Base-by-base conservation (phyloP, 495 filamentous ascomycete species). In the Penicillium angulare region DNA sequence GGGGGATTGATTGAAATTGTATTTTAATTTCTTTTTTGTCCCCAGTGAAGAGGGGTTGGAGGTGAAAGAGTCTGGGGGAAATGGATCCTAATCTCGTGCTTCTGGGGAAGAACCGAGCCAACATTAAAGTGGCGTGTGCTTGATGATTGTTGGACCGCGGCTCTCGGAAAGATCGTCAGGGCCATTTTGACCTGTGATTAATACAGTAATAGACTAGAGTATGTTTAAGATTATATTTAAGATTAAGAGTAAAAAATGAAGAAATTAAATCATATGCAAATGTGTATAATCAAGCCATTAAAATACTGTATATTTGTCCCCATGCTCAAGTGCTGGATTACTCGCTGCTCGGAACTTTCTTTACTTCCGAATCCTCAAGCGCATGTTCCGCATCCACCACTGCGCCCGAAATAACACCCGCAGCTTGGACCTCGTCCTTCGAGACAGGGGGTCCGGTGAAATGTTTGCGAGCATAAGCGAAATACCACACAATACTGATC, bases 371-470 rank as follows among this genome's bases (percentile, higher is more conserved):
- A 9, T 20, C 55, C 21, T 49, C 54, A 13, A 43, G 8, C 29
- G 49, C 52, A 36, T 56, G 53, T 41, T 67, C 63, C 18, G 58
- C 40, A 47, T 60, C 63, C 40, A 68, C 57, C 17, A 58, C 52
- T 20, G 66, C 64, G 10, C 66, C 71, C n/a, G 65, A 61, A 56
- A 75, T 68, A 21, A 75, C 60, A 3, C 59, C 49, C 13, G 42
- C 57, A 13, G 50, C 65, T 16, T 47, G 42, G 1, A 58, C 64
- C 17, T 73, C 67, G 29, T 78, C 73, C 23, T 65, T 60, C 38
- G 63, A 58, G 15, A 85, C 60, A 0, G 85, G 85, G 0, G 87
- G 87, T 0, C 87, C 87, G 8, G 70, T 77, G 61, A 89, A 90
- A 55, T 85, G 74, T 65, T 84, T 85, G 50, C 82, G 78, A 29